Evolutionary conservation across 1,284 basidiomycete genomes (phyloP).

Genomic region (Vanrija pseudolonga): DNA sequence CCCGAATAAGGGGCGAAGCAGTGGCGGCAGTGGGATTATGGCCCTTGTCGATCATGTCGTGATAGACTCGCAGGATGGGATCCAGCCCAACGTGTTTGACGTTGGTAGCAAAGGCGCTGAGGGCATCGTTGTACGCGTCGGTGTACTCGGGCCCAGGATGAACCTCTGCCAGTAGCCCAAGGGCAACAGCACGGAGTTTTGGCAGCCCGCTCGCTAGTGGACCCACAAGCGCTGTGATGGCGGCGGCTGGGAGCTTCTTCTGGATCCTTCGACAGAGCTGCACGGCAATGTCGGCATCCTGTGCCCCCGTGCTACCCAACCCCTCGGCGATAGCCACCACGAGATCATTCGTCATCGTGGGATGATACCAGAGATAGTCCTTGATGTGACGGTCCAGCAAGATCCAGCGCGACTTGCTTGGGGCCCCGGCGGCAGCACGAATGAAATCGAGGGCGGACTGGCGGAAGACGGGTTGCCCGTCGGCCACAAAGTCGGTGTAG

Average conservation of each 20-base stretch:
- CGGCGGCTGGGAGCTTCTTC: slow-evolving; percentile 1
- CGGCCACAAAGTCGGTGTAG: slow-evolving; percentile 36
- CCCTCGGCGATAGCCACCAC: slow-evolving; percentile 29
- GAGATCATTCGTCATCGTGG: slow-evolving; percentile 8
- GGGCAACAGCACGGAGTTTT: slow-evolving; percentile 10
- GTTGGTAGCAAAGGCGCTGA: slow-evolving; percentile 14
- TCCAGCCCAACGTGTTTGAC: slow-evolving; percentile 11
- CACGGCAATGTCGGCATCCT: slow-evolving; percentile 30
- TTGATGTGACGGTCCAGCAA: slow-evolving; percentile 41
- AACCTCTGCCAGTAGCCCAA: slow-evolving; percentile 5
- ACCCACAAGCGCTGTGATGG: slow-evolving; percentile 13
- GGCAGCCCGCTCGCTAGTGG: slow-evolving; percentile 16
- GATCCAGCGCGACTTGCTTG: slow-evolving; percentile 23
- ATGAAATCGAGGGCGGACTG: slow-evolving; percentile 26
- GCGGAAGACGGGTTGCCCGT: slow-evolving; percentile 20
- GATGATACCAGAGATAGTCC: slow-evolving; percentile 31
- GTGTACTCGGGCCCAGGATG: neutral
- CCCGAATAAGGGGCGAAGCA: slow-evolving; percentile 19
- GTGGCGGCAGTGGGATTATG: slow-evolving; percentile 15
- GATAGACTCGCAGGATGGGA: slow-evolving; percentile 21
- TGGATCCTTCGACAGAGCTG: slow-evolving; percentile 21
- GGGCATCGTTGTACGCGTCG: slow-evolving; percentile 15
- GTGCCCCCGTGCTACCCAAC: slow-evolving; percentile 12
- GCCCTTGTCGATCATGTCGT: slow-evolving; percentile 17
- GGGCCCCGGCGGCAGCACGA: slow-evolving; percentile 17